Evolutionary conservation across 306 rosid species (phyloP), one percentile per base, ranked within the genome.

Genomic region (Trichosanthes cucumerina): DNA sequence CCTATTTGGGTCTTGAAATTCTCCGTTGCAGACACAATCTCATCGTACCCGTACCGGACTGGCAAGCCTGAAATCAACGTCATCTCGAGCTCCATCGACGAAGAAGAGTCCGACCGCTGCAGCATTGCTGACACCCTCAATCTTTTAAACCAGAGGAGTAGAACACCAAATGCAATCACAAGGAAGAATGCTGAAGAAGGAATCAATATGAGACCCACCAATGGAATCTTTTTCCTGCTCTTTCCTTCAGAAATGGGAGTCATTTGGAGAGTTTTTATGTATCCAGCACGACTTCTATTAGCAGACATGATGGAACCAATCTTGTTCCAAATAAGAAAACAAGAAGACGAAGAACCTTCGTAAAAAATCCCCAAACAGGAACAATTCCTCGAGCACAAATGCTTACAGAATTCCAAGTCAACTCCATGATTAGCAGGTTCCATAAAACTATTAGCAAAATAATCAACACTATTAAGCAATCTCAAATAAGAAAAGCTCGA

Each of bases 291-390:
- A 76, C 78, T 82, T 41, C 57, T 23, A 58, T 71, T 44, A 52
- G 84, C 58, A 5, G 85, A 59, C 66, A 75, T 81, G 38, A 92
- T 52, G 69, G 98, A 94, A 38, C 92, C 98, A 82, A 94, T 78
- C 56, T 82, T 85, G 78, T 87, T 79, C 75, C 84, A 84, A 85
- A 92, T 79, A 72, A 83, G 8, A 53, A 85, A 87, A 82, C 98
- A 94, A 75, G 92, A 90, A 77, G 95, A 89, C 28, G 91, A 79
- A 21, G 95, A 81, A 65, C 80, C 86, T 69, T 58, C 65, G 79
- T 82, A 83, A 77, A 89, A 92, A 84, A 92, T 7, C 75, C 97
- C 98, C 76, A 88, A 79, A 88, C 98, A 94, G 47, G 93, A 90
- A 85, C 98, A 94, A 79, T 85, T 83, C 70, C 53, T 16, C 12